Evolutionary conservation across 768 basidiomycete species (phyloP).

Genomic region (Russula sp.): DNA sequence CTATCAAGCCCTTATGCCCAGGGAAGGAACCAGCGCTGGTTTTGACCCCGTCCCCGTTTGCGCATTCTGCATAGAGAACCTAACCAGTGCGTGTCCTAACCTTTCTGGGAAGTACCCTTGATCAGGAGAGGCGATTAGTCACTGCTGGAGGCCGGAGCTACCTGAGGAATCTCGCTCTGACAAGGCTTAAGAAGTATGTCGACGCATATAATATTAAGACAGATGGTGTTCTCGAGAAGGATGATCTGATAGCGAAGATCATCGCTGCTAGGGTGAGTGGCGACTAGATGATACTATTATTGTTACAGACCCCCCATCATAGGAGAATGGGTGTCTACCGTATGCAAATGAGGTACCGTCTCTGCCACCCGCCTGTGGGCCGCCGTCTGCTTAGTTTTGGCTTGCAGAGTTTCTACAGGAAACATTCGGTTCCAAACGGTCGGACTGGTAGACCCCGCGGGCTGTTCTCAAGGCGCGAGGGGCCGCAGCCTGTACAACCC

Average conservation of each 20-base stretch:
- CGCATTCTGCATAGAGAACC: slow-evolving; percentile 63
- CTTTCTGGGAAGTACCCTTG: slow-evolving; percentile 5
- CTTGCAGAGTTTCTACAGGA: slow-evolving; percentile 51
- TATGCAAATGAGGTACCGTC: slow-evolving; percentile 48
- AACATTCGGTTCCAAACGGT: slow-evolving; percentile 52
- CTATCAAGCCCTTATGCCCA: slow-evolving; percentile 75
- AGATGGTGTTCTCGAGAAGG: slow-evolving; percentile 65
- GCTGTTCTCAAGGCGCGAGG: slow-evolving; percentile 41
- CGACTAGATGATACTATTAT: not conserved
- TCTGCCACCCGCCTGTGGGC: not conserved
- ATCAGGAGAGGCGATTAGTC: slow-evolving; percentile 37
- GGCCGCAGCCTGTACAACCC: slow-evolving; percentile 26
- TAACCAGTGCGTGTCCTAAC: slow-evolving; percentile 45
- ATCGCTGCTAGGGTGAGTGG: slow-evolving; percentile 43
- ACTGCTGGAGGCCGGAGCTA: slow-evolving; percentile 59
- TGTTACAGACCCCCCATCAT: not conserved
- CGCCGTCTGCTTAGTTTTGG: not conserved
- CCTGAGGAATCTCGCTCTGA: slow-evolving; percentile 49
- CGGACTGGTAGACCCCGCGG: slow-evolving; percentile 31
- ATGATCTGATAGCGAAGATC: slow-evolving; percentile 67
- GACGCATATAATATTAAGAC: slow-evolving; percentile 62
- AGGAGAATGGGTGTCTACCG: slow-evolving; percentile 64
- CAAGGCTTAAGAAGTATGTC: slow-evolving; percentile 63
- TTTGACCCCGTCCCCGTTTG: slow-evolving; percentile 66
- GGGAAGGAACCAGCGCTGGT: slow-evolving; percentile 45